These are phyloP conservation scores for Neopestalotiopsis sp. DNA, from an alignment of 2,329 filamentous ascomycete species.

Conservation along the genomic window DNA sequence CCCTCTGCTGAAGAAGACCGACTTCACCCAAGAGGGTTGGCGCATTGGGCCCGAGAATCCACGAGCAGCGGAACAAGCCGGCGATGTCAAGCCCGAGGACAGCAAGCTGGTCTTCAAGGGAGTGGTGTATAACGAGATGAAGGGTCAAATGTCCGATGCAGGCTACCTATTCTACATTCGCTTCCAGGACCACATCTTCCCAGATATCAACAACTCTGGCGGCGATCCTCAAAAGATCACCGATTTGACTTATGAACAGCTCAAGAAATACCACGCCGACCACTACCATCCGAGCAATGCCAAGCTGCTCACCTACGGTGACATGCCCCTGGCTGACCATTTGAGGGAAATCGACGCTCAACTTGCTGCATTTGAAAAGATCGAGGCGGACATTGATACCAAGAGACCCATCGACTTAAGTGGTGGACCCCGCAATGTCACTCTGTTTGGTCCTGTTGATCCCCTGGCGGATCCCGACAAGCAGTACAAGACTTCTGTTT, in stretches of 20 bases:
- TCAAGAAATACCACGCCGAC: constrained; percentile 85
- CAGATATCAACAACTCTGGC: constrained; percentile 93
- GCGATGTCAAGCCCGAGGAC: constrained; percentile 55
- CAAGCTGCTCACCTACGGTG: constrained; percentile 93
- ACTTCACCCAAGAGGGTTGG: constrained; percentile 98
- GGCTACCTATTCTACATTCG: constrained; percentile 95
- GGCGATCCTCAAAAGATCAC: constrained; percentile 97
- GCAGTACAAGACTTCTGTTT: constrained; percentile 92
- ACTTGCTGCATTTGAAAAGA: constrained; percentile 74
- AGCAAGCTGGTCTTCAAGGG: constrained; percentile 90
- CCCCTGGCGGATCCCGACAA: constrained; percentile 84
- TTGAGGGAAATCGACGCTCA: constrained; percentile 78
- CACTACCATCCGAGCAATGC: constrained; percentile 98
- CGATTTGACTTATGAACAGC: constrained; percentile 87
- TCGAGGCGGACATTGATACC: constrained; percentile 72
- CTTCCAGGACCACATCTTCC: constrained; percentile 94
- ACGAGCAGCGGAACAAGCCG: constrained; percentile 53
- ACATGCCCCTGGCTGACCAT: constrained; percentile 85
- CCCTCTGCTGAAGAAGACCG: constrained; percentile 85
- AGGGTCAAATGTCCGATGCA: constrained; percentile 97
- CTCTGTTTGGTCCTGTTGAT: constrained; percentile 81
- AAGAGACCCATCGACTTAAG: constrained; percentile 77
- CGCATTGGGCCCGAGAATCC: constrained; percentile 92
- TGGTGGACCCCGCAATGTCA: constrained; percentile 70
- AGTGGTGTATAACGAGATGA: constrained; percentile 99